phyloP scores from a whole-genome alignment of 106 monocot genomes.

The Dendrobium huoshanense region DNA sequence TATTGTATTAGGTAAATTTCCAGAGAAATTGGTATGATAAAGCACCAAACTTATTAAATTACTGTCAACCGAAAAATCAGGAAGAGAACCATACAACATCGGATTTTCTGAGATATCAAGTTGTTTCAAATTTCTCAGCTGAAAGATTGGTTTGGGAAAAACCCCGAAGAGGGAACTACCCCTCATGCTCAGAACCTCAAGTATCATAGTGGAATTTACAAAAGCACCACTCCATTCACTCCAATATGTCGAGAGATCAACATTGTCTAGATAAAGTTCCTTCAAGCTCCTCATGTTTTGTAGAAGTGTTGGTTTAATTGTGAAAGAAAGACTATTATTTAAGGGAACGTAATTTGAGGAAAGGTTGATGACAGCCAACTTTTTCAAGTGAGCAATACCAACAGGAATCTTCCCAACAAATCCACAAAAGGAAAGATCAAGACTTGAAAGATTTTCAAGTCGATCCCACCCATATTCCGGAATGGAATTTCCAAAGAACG shows the following conservation, averaged over 20 bases:
- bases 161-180: conserved; percentile 38
- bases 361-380: conserved; percentile 29
- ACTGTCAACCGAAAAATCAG: conserved; percentile 13
- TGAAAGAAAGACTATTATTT: background rate
- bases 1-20: conserved; percentile 22
- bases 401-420: conserved; percentile 29
- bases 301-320: conserved; percentile 13
- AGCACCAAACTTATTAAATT: conserved; percentile 27
- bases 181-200: conserved; percentile 35
- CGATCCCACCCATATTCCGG: background rate
- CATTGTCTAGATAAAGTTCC: conserved; percentile 23
- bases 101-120: conserved; percentile 49
- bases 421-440: conserved; percentile 41
- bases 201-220: conserved; percentile 14
- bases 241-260: conserved; percentile 27
- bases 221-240: conserved; percentile 16
- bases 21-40: conserved; percentile 30
- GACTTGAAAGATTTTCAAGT: conserved; percentile 14
- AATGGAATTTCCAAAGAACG: conserved; percentile 8
- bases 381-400: conserved; percentile 19
- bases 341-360: background rate
- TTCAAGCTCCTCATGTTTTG: conserved; percentile 19
- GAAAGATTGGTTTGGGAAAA: conserved; percentile 32
- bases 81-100: conserved; percentile 28
- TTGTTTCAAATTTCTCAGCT: conserved; percentile 16